Conservation (phyloP, 1,284 basidiomycete species). For the Trichosporon sp. region DNA sequence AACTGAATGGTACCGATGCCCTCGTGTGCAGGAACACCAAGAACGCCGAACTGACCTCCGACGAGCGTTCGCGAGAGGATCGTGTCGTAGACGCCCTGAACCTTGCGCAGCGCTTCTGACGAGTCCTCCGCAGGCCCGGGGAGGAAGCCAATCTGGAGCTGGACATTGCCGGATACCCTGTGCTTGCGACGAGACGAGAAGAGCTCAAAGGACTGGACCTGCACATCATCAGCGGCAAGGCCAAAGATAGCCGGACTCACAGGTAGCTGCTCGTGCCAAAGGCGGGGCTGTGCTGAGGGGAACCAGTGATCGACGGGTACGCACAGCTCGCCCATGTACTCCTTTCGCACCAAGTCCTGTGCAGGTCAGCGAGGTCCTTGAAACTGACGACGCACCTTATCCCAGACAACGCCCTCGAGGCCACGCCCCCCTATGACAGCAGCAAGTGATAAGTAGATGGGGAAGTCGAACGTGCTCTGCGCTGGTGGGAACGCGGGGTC, state of each 20-base stretch:
- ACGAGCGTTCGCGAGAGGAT: slow-evolving; percentile 61
- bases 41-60: slow-evolving; percentile 54
- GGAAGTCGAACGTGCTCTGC: slow-evolving; percentile 80
- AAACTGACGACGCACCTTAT: slow-evolving; percentile 62
- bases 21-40: slow-evolving; percentile 67
- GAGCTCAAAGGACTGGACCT: slow-evolving; percentile 15
- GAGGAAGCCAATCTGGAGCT: slow-evolving; percentile 73
- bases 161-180: slow-evolving; percentile 59
- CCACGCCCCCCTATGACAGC: slow-evolving; percentile 62
- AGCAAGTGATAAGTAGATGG: slow-evolving; percentile 68
- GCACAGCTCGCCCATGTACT: slow-evolving; percentile 85
- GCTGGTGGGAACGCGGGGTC: slow-evolving; percentile 68
- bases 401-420: slow-evolving; percentile 86
- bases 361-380: slow-evolving; percentile 10
- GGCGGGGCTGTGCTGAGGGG: slow-evolving; percentile 48
- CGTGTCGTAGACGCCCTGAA: slow-evolving; percentile 57
- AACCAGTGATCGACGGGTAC: slow-evolving; percentile 80
- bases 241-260: slow-evolving; percentile 24
- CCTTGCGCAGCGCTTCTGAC: slow-evolving; percentile 29
- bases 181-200: slow-evolving; percentile 57
- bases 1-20: slow-evolving; percentile 71
- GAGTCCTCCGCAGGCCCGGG: slow-evolving; percentile 43
- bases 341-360: slow-evolving; percentile 65
- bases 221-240: background rate
- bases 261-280: slow-evolving; percentile 40